Base-by-base conservation (phyloP, 2,329 filamentous ascomycete species). In the Dendrostoma leiphaemia region DNA sequence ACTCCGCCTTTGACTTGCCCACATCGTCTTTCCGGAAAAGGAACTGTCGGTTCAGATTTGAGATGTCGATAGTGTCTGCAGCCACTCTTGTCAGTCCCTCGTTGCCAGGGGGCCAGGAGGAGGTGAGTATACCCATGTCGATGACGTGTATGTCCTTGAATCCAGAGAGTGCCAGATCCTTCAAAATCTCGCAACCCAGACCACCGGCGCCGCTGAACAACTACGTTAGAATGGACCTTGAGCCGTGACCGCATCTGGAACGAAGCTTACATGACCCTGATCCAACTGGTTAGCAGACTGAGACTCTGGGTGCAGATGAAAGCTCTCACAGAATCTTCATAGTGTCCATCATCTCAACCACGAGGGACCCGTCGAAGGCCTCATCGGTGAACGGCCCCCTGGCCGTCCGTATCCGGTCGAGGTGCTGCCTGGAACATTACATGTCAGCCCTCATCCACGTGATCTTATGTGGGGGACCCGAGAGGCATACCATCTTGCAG, bases 141-240 rank as follows among this genome's bases (percentile, higher is more conserved):
- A 99, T 97, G 56, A 99, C 94, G 75, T 99, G 91, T 62, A 99
- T 97, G 65, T 96, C 85, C 71, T 89, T 95, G 77, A 99, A 99
- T 26, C 92, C 91, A 2, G 93, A 97, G 49, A 99, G 81, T 38
- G 94, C 94, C 31, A 99, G 81, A 66, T 99, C 91, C 77, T 99
- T 99, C 49, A 99, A 77, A 41, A 99, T 96, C 69, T 99, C 94
- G 65, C 94, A 99, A 61, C 94, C 94, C 56, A 99, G 74, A 10
- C 94, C 94, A 59, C 94, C 94, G 56, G 94, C 94, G 54, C 94
- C 94, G 62, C 92, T 97, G 13, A 65, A 62, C n/a, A 15, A 60
- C 13, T 10, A 45, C 29, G 46, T 58, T 37, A 47, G 45, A 32
- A 41, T 61, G 48, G 23, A 46, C 26, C 13, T 47, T 46, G 53